A percentile compares a stretch with the other conserved stretches of the same genome.
Conservation (phyloP, 805 yeast genomes). For the Saccharomyces cerevisiae region DNA sequence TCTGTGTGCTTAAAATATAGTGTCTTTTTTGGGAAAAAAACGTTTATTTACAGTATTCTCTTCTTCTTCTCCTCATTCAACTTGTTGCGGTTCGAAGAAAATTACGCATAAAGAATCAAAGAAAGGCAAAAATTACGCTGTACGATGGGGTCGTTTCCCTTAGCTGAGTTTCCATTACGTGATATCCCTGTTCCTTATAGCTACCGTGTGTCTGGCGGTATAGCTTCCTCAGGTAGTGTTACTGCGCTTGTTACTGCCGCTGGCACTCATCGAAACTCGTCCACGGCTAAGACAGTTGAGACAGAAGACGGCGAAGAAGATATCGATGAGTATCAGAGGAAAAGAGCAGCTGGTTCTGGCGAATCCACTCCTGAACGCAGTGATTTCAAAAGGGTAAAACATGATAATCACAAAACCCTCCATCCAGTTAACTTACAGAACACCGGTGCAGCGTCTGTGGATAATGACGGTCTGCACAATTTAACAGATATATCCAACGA, state of each 20-base stretch:
- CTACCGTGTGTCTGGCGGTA: not conserved
- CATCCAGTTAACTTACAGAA: not conserved
- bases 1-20: not conserved
- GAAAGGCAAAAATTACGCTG: not conserved
- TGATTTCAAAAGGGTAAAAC: not conserved
- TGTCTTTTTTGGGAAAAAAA: not conserved
- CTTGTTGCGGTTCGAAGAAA: not conserved
- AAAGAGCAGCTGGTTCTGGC: not conserved
- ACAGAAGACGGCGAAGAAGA: not conserved
- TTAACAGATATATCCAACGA: not conserved
- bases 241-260: not conserved
- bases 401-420: not conserved
- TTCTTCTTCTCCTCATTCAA: not conserved
- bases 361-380: not conserved
- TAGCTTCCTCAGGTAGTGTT: not conserved
- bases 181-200: not conserved
- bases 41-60: not conserved
- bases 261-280: not conserved
- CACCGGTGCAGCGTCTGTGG: not conserved
- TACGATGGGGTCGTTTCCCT: not conserved
- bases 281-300: not conserved
- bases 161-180: not conserved
- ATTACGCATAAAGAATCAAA: not conserved
- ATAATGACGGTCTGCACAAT: not conserved
- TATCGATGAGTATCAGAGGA: not conserved